Percentiles rank a stretch among this genome's conserved stretches.
Evolutionary conservation across 805 yeast genomes (phyloP).

Genomic region (Kodamaea leandrae): DNA sequence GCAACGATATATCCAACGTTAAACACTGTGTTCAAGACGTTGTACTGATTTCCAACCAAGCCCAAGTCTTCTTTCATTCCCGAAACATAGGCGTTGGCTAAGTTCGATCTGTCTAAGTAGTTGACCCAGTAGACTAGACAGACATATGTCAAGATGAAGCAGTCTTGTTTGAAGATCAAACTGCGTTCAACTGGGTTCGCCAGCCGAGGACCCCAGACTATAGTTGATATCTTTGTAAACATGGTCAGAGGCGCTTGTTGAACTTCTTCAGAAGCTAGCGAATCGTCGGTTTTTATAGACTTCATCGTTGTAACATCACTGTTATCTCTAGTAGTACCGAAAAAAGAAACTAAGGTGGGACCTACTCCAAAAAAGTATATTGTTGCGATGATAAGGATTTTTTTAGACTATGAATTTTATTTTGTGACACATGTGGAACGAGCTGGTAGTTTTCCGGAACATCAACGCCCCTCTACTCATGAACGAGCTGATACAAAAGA

Average conservation of each 20-base stretch:
- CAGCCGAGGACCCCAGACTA: slow-evolving; percentile 35
- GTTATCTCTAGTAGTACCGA: background rate
- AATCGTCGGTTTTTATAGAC: no score
- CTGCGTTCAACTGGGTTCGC: slow-evolving; percentile 28
- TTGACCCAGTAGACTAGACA: slow-evolving; percentile 47
- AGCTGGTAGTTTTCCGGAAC: no score
- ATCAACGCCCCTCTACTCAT: no score
- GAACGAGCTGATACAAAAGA: no score
- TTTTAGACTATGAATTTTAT: no score
- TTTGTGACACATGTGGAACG: no score
- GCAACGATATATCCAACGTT: slow-evolving; percentile 61
- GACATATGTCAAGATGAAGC: slow-evolving; percentile 41
- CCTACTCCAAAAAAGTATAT: background rate
- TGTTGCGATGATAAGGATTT: background rate
- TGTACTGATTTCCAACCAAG: slow-evolving; percentile 48
- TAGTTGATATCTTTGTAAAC: slow-evolving; percentile 10
- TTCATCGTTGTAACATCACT: background rate
- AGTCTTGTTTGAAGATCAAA: slow-evolving; percentile 36
- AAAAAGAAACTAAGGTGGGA: background rate
- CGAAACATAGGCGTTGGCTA: slow-evolving; percentile 60
- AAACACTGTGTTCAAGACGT: slow-evolving; percentile 53
- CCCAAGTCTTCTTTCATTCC: slow-evolving; percentile 61
- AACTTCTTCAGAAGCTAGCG: no score
- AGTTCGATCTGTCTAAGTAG: slow-evolving; percentile 56
- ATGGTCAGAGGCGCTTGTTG: no score